Base-by-base conservation (phyloP, 1,284 basidiomycete species). In the Hypsizygus ulmarius region DNA sequence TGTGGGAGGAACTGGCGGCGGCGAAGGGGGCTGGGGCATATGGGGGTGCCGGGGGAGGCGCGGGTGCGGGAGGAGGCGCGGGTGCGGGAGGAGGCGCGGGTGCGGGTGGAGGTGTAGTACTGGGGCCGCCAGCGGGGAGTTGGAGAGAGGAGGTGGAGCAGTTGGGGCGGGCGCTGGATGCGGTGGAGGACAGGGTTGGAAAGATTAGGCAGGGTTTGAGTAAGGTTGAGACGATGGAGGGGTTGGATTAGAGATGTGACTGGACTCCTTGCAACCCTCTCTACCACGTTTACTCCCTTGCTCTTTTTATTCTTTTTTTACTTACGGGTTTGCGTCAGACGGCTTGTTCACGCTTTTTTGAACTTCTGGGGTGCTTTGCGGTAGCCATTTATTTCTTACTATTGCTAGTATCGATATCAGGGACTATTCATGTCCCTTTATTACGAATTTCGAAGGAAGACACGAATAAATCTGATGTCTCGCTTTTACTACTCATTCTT, bases 1-100 rank as follows among this genome's bases (percentile, higher is more conserved):
- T 89, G 36, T 82, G 81, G 79, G 86, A 87, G 34, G 87, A 88
- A 69, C 60, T 88, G 54, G 69, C 75, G n/a, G 64, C 65, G 36
- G 72, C 70, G 32, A 71, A 70, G 59, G 67, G 61, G 9, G 51
- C 54, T 39, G 50, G 47, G 28, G 49, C 39, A n/a, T 27, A 25
- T 25, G 3, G 44, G 49, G 39, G 25, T 30, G 34, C 37, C 40
- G 35, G 16, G 32, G 30, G 34, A 21, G 34, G 21, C 16, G 28
- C 37, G n/a, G n/a, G n/a, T 18, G 14, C 30, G 39, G 18, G 50
- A 35, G 30, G 32, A 47, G 25, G 53, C 52, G 32, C 37, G 36
- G 38, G 53, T 47, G 33, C 37, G 39, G 35, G 16, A 38, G 30
- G 34, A 21, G 34, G 21, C 16, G 28, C 37, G n/a, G n/a, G n/a